Evolutionary conservation across 2,329 filamentous ascomycete genomes (phyloP), one percentile per base, ranked within the genome.

Genomic region (Ilyonectria destructans): DNA sequence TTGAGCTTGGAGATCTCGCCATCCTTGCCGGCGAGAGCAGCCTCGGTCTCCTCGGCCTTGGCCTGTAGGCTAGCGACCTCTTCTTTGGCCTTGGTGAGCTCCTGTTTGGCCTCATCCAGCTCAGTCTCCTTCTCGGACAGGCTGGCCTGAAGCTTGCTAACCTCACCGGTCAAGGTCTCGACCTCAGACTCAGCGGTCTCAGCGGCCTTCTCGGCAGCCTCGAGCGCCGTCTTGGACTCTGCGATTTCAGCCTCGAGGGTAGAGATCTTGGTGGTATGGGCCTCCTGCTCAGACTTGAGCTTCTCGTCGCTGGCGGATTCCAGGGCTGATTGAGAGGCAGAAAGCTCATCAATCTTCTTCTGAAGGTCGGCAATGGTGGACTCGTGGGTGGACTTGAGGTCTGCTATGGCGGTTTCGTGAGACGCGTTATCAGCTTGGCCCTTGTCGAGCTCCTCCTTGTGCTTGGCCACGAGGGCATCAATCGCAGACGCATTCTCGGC

Each of bases 341-440:
- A 82, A 59, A 90, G 77, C 46, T 87, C 85, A 21, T 88, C 85
- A 35, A 91, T 82, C 78, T 88, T 86, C 74, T 82, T 85, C 77
- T 90, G 85, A 52, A 91, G 79, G 21, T 85, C 85, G 26, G 81
- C 82, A 33, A 85, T 74, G 4, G 81, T 78, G 12, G 81, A 74
- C 62, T 89, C 86, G 69, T 91, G 87, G 55, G 79, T 80, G 4
- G 82, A 72, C 74, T 85, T 87, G 54, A 90, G 80, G 10, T 88
- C 86, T 10, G 82, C 78, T 31, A 90, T 76, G 21, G 84, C 81
- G 62, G 85, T 80, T 67, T 88, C 85, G 33, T 88, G 85, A 2
- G 83, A 84, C 13, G 82, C 80, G 9, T 81, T 80, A 56, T 85
- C 81, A 1, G 82, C 74, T 71, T 84, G 81, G 62, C 82, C 84